Percentiles rank a stretch among this genome's conserved stretches.
Evolutionary conservation across 2,329 filamentous ascomycete genomes (phyloP).

Genomic region (Colletotrichum sp.): DNA sequence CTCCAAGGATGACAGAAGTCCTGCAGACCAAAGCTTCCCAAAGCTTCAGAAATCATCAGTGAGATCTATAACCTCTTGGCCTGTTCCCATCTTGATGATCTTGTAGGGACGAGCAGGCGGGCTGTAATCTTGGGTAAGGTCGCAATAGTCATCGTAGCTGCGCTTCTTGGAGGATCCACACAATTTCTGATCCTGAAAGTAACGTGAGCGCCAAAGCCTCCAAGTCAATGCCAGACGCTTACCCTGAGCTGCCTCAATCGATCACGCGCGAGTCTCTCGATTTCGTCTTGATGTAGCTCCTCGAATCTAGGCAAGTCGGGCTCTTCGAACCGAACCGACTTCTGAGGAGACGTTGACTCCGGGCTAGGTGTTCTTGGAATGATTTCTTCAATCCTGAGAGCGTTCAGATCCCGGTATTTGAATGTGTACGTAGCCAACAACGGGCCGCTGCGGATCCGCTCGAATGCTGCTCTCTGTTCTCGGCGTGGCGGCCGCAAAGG

Average conservation of each 20-base stretch:
- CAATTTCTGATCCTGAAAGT: background rate
- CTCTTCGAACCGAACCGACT: background rate
- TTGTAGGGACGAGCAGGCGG: constrained; percentile 1
- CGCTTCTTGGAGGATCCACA: constrained; percentile 29
- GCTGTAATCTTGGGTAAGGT: constrained; percentile 27
- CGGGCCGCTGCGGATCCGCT: constrained; percentile 3
- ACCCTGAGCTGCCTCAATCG: constrained; percentile 31
- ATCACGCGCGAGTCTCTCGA: constrained; percentile 33
- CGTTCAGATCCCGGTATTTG: constrained; percentile 37
- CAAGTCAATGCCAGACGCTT: background rate
- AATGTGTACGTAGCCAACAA: constrained; percentile 33
- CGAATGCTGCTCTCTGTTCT: background rate
- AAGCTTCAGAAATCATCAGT: background rate
- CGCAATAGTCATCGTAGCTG: constrained; percentile 27
- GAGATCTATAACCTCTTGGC: constrained; percentile 16
- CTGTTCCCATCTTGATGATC: background rate
- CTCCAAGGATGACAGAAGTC: background rate
- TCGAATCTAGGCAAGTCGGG: background rate
- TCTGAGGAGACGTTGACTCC: constrained; percentile 20
- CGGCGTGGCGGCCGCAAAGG: background rate
- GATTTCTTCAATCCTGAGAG: constrained; percentile 33
- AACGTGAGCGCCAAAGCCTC: background rate
- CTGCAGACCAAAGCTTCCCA: background rate
- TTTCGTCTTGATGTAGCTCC: constrained; percentile 27
- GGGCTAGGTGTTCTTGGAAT: constrained; percentile 29